These are phyloP conservation scores for Corinectria fuckeliana DNA, from an alignment of 2,329 filamentous ascomycete species.

Conservation along the genomic window DNA sequence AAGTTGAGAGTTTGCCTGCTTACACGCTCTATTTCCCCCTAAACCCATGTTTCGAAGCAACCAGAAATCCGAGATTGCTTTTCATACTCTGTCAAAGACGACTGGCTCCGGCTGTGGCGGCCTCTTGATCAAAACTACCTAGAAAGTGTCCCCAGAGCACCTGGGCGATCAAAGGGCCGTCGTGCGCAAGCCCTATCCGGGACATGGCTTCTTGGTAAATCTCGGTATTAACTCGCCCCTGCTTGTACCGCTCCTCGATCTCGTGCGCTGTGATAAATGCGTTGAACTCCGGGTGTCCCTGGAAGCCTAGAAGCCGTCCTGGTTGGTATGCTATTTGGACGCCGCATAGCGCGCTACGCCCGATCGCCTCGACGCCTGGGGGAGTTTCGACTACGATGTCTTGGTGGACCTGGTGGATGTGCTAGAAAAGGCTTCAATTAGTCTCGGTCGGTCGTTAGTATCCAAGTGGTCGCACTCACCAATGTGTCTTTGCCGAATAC, in stretches of 20 bases:
- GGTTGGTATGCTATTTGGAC: slow-evolving; percentile 19
- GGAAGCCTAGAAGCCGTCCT: slow-evolving; percentile 15
- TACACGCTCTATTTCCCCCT: too few relatives aligned
- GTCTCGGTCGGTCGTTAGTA: not conserved
- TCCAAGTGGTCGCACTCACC: not conserved
- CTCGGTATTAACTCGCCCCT: not conserved
- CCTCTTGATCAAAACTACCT: too few relatives aligned
- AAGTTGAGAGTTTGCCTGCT: too few relatives aligned
- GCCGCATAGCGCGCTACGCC: slow-evolving; percentile 10
- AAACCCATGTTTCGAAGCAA: too few relatives aligned
- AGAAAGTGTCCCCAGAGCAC: not conserved
- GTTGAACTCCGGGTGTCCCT: slow-evolving; percentile 23
- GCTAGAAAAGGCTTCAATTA: not conserved
- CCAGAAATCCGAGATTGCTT: too few relatives aligned
- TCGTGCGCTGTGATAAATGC: slow-evolving; percentile 2
- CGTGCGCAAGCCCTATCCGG: slow-evolving; percentile 13
- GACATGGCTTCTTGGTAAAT: slow-evolving; percentile 13
- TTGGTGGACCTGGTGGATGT: slow-evolving; percentile 18
- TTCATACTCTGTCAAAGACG: not conserved
- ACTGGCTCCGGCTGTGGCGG: not conserved
- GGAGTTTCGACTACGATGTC: slow-evolving; percentile 15
- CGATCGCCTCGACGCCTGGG: slow-evolving; percentile 13
- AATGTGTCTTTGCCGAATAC: slow-evolving; percentile 11
- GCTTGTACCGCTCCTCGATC: slow-evolving; percentile 10
- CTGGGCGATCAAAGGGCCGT: slow-evolving; percentile 10